Conservation (phyloP, 495 filamentous ascomycete species). For the Aspergillus haitiensis region DNA sequence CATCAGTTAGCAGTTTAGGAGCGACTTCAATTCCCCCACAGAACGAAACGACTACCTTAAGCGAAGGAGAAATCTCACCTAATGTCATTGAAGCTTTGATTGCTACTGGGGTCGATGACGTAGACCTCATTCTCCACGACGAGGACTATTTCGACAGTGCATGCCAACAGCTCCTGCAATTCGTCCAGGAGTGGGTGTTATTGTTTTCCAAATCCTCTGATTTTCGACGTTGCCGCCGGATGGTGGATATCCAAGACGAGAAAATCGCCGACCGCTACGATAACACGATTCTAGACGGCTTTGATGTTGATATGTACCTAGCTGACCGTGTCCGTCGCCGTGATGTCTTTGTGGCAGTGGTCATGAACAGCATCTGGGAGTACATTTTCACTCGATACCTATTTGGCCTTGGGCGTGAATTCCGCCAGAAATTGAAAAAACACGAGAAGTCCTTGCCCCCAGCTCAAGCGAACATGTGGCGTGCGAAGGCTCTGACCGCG, state of each 20-base stretch:
- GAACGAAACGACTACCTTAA: too few species aligned
- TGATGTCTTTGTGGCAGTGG: slow-evolving; percentile 93
- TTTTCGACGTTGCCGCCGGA: slow-evolving; percentile 74
- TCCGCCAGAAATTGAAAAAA: slow-evolving; percentile 95
- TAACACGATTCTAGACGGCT: slow-evolving; percentile 88
- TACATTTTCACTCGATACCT: slow-evolving; percentile 96
- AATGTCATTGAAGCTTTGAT: too few species aligned
- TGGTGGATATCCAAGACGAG: slow-evolving; percentile 79
- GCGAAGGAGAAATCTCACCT: too few species aligned
- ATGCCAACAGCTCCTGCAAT: slow-evolving; percentile 89
- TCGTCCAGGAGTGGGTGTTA: slow-evolving; percentile 93
- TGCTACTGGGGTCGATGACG: too few species aligned
- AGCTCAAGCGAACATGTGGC: slow-evolving; percentile 77
- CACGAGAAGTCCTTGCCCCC: slow-evolving; percentile 72
- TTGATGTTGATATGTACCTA: slow-evolving; percentile 82
- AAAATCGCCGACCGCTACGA: slow-evolving; percentile 90
- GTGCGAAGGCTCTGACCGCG: slow-evolving; percentile 86
- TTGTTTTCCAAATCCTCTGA: slow-evolving; percentile 96
- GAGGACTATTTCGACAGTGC: slow-evolving; percentile 92
- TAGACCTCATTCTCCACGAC: slow-evolving; percentile 54
- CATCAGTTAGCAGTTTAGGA: too few species aligned
- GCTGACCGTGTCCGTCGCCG: slow-evolving; percentile 80
- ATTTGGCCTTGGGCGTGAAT: slow-evolving; percentile 96
- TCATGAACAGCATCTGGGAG: slow-evolving; percentile 98
- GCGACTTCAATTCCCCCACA: too few species aligned